Evolutionary conservation across 2,329 filamentous ascomycete species (phyloP).

Genomic region (Ceratocystiopsis brevicomis): DNA sequence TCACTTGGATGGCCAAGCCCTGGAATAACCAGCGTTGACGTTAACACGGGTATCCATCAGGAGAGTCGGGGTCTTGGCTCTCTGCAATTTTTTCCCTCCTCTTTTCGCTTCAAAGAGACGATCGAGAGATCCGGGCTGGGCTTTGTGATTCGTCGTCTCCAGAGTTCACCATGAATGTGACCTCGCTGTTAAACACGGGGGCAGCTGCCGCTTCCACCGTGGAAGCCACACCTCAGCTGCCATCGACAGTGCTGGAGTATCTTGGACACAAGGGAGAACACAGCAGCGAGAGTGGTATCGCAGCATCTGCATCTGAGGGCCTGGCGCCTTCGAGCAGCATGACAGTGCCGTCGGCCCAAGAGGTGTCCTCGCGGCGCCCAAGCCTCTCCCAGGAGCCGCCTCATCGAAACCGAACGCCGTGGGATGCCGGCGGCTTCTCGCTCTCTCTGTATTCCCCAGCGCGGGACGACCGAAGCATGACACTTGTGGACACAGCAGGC

Average conservation of each 20-base stretch:
- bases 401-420: conserved; percentile 25
- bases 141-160: too few relatives aligned
- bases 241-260: neutral
- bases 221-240: neutral
- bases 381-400: conserved; percentile 14
- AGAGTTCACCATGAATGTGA: conserved; percentile 20
- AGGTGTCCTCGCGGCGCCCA: conserved; percentile 9
- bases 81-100: too few relatives aligned
- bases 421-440: conserved; percentile 31
- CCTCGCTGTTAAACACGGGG: conserved; percentile 21
- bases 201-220: conserved; percentile 10
- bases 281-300: conserved; percentile 3
- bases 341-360: conserved; percentile 16
- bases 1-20: too few relatives aligned
- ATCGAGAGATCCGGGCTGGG: too few relatives aligned
- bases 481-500: conserved; percentile 4
- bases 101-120: too few relatives aligned
- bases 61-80: too few relatives aligned
- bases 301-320: conserved; percentile 9
- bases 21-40: too few relatives aligned
- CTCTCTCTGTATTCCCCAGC: conserved; percentile 16
- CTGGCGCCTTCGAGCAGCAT: conserved; percentile 12
- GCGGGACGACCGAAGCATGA: neutral
- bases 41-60: too few relatives aligned
- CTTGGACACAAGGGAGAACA: neutral